Percentiles rank a stretch among this genome's conserved stretches.
Conservation (phyloP, 2,329 filamentous ascomycete genomes). For the Aspergillus pseudoviridinutans region DNA sequence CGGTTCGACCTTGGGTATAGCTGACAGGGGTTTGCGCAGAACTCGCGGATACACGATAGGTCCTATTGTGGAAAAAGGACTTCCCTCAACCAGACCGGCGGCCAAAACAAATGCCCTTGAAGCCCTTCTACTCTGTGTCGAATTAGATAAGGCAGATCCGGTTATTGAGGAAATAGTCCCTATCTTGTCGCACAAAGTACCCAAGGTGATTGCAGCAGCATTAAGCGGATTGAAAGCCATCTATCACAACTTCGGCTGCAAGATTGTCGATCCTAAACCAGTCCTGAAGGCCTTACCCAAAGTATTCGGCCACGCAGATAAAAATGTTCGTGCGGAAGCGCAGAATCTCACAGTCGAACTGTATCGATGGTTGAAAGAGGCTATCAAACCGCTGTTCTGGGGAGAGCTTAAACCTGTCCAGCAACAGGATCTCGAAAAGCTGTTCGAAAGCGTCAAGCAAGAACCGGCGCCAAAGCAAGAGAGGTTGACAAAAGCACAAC, state of each 20-base stretch:
- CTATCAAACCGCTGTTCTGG: constrained; percentile 99
- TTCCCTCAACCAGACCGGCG: constrained; percentile 79
- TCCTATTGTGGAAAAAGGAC: constrained; percentile 84
- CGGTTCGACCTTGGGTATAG: background rate
- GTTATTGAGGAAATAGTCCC: constrained; percentile 88
- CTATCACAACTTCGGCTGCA: constrained; percentile 92
- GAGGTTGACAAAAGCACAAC: constrained; percentile 79
- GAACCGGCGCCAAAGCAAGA: constrained; percentile 87
- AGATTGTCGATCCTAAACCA: constrained; percentile 87
- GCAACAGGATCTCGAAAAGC: constrained; percentile 85
- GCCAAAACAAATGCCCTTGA: constrained; percentile 86
- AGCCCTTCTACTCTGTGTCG: constrained; percentile 80
- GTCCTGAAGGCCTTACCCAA: constrained; percentile 85
- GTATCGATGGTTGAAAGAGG: constrained; percentile 94
- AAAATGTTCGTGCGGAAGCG: constrained; percentile 92
- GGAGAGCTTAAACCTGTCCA: constrained; percentile 91
- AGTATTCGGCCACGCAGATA: constrained; percentile 92
- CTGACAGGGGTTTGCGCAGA: constrained; percentile 36
- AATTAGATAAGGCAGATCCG: constrained; percentile 79
- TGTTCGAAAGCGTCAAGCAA: constrained; percentile 89
- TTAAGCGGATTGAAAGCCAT: constrained; percentile 75
- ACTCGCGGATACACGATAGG: constrained; percentile 71
- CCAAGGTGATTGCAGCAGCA: constrained; percentile 77
- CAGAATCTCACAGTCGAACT: constrained; percentile 89
- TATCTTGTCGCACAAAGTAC: constrained; percentile 78